Evolutionary conservation across 257 asterid species (phyloP).

Genomic region (Coffea canephora): DNA sequence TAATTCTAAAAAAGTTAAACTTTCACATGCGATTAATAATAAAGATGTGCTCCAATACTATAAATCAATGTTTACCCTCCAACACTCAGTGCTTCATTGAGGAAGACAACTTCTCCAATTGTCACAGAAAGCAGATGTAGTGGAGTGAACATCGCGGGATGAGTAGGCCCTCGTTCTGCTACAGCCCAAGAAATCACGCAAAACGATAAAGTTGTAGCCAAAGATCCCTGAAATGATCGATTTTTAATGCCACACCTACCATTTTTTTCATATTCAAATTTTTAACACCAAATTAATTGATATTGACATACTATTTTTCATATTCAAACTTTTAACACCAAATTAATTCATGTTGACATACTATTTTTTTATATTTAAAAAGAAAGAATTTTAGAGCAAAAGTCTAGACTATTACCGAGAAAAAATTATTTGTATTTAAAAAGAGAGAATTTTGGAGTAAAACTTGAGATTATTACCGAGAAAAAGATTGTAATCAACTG

Average conservation of each 20-base stretch:
- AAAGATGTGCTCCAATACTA: neutral
- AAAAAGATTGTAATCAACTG: conserved; percentile 56
- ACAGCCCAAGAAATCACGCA: conserved; percentile 50
- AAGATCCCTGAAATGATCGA: conserved; percentile 36
- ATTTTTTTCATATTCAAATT: too few species aligned
- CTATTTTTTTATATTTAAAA: too few species aligned
- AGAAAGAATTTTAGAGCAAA: too few species aligned
- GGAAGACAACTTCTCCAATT: conserved; percentile 39
- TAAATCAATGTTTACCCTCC: conserved; percentile 42
- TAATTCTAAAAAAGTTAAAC: neutral
- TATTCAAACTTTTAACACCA: neutral
- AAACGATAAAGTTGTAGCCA: conserved; percentile 54
- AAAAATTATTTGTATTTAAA: too few species aligned
- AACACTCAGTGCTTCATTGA: conserved; percentile 24
- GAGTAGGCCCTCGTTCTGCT: conserved; percentile 53
- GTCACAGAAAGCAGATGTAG: conserved; percentile 41
- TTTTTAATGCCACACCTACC: too few species aligned
- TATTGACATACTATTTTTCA: too few species aligned
- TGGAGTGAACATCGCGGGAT: conserved; percentile 74
- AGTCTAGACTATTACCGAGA: too few species aligned
- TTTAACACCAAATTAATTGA: too few species aligned
- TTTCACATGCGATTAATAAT: too few species aligned
- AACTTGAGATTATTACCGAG: conserved; percentile 33
- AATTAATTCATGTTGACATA: too few species aligned
- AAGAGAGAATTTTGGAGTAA: neutral